Base-by-base conservation (phyloP, 352 stramenopile species). In the Globisporangium irregulare region DNA sequence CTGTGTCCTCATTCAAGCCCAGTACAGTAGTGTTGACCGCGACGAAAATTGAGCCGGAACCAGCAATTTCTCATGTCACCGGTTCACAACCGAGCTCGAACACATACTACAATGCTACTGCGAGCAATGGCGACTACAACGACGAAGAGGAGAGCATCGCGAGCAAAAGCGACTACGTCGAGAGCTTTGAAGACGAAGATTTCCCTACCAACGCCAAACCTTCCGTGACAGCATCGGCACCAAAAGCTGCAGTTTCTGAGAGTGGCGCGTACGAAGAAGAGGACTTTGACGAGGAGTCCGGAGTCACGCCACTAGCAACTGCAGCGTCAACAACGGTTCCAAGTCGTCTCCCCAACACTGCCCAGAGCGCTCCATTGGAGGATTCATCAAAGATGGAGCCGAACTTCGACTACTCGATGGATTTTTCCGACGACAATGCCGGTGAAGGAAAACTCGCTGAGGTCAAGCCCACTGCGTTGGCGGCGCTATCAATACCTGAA, bases 391-490 rank as follows among this genome's bases (percentile, higher is more conserved):
- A 68, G 18, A 41, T 66, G 7, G 76, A 81, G 14, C 75, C 70
- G 0, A 77, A 70, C 20, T 89, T 86, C 53, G 75, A 91, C 64
- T 92, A 91, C 67, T 92, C 84, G 50, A 89, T 91, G 74, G 80
- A 92, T 36, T 91, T 92, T 60, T 81, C 78, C 6, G 80, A 92
- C 2, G 79, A 89, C 57, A 73, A 72, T 51, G 64, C 60, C 20
- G 54, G 48, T 4, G 62, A 48, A 1, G 43, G 10, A 18, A 54
- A 67, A n/a, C 25, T 5, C n/a, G n/a, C 53, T 5, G 54, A 54
- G 8, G 34, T 10, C 46, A 60, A 54, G 14, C 27, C 14, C 3
- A 20, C 57, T 36, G 15, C 62, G 43, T 9, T 54, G 24, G 20
- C 48, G 8, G 43, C 32, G 32, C 46, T 62, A 48, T 15, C 34